Percentiles rank a stretch among this genome's conserved stretches.
phyloP scores from a whole-genome alignment of 352 stramenopile species.

The Phytophthora hybrid region DNA sequence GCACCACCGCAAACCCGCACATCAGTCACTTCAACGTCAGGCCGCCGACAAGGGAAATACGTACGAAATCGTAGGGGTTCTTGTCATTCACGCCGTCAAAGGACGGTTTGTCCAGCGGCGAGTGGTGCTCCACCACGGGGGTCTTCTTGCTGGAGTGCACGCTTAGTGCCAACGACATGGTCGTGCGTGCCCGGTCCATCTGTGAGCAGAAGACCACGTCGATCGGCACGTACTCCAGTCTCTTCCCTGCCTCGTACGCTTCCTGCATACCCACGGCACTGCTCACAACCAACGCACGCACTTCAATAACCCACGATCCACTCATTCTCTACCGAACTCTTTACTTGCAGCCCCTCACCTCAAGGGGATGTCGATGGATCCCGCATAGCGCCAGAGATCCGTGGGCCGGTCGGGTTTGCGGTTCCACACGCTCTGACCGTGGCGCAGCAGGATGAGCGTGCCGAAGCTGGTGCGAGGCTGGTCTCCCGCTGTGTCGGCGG shows the following conservation, averaged over 20 bases:
- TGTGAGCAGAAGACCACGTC: constrained; percentile 89
- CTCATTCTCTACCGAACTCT: neutral
- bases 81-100: constrained; percentile 84
- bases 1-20: constrained; percentile 9
- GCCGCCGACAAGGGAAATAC: constrained; percentile 15
- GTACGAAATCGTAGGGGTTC: constrained; percentile 83
- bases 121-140: constrained; percentile 78
- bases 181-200: constrained; percentile 84
- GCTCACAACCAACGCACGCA: neutral
- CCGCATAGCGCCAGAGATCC: constrained; percentile 86
- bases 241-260: constrained; percentile 79
- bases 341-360: constrained; percentile 31
- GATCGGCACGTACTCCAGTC: constrained; percentile 79
- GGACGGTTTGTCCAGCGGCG: constrained; percentile 67
- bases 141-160: constrained; percentile 87
- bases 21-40: constrained; percentile 24
- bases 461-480: constrained; percentile 66
- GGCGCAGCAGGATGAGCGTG: constrained; percentile 83
- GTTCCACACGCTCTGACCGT: constrained; percentile 90
- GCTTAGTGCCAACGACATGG: constrained; percentile 80
- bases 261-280: constrained; percentile 87
- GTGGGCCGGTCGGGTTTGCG: constrained; percentile 75
- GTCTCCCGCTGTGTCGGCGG: constrained; percentile 22
- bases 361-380: constrained; percentile 85
- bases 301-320: constrained; percentile 1